Conservation (phyloP, 371 early-diverging fungal genomes). For the Mucor saturninus region DNA sequence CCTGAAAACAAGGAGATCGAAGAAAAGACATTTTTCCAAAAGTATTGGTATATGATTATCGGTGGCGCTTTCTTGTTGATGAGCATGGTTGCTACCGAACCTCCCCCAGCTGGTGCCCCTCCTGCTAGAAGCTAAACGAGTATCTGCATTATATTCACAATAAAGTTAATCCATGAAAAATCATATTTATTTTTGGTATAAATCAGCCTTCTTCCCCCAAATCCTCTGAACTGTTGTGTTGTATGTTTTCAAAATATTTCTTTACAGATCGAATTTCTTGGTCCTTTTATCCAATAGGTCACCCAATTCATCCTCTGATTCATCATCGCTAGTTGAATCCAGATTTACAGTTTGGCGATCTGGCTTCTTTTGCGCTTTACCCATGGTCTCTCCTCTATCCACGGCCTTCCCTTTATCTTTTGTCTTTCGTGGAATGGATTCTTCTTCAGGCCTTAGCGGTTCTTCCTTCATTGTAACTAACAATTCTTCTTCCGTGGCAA, state of each 20-base stretch:
- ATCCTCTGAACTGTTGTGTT: no score
- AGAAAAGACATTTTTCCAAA: constrained; percentile 37
- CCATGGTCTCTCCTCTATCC: no score
- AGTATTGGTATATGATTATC: constrained; percentile 34
- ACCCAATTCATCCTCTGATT: background rate
- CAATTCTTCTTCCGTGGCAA: no score
- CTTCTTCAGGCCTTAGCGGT: no score
- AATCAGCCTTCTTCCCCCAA: no score
- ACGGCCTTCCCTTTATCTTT: no score
- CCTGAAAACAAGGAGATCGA: constrained; percentile 25
- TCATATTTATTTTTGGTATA: no score
- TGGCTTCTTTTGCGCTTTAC: background rate
- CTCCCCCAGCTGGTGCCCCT: background rate
- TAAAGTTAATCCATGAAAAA: no score
- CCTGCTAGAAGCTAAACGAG: background rate
- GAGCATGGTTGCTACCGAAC: constrained; percentile 2
- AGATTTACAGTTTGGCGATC: background rate
- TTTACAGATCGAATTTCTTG: background rate
- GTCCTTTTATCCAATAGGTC: background rate
- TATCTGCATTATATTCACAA: no score
- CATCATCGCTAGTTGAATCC: background rate
- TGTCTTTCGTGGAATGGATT: no score
- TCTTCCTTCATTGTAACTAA: no score
- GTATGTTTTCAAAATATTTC: background rate
- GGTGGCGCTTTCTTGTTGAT: constrained; percentile 20